Evolutionary conservation across 108 stramenopile species (phyloP).

Genomic region (Nitzschia putrida): DNA sequence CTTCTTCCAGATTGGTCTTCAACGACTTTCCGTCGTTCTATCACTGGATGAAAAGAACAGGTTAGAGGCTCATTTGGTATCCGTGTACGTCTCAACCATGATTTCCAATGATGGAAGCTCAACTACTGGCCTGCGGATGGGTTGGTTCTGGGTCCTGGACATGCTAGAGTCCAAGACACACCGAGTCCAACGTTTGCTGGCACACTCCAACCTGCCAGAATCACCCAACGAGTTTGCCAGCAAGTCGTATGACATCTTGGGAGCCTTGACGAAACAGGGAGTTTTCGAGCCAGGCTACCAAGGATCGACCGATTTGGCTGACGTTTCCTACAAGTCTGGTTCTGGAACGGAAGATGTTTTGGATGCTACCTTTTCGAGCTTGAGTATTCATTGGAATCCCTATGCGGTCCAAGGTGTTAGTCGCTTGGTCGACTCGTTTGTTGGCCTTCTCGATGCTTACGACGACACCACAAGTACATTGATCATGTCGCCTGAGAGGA

Average conservation of each 20-base stretch:
- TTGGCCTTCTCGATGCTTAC: slow-evolving; percentile 37
- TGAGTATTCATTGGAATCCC: slow-evolving; percentile 85
- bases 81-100: slow-evolving; percentile 57
- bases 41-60: slow-evolving; percentile 51
- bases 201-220: slow-evolving; percentile 72
- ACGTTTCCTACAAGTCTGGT: slow-evolving; percentile 39
- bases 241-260: slow-evolving; percentile 58
- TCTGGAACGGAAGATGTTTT: slow-evolving; percentile 23
- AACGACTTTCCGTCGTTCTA: slow-evolving; percentile 52
- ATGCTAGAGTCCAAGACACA: slow-evolving; percentile 41
- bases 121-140: slow-evolving; percentile 60
- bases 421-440: slow-evolving; percentile 37
- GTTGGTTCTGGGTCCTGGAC: slow-evolving; percentile 87
- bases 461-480: slow-evolving; percentile 20
- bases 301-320: slow-evolving; percentile 73
- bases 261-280: slow-evolving; percentile 53
- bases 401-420: slow-evolving; percentile 44
- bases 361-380: slow-evolving; percentile 74
- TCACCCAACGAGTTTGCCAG: slow-evolving; percentile 49
- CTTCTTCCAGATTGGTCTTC: slow-evolving; percentile 33
- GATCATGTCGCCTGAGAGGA: slow-evolving; percentile 16
- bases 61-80: slow-evolving; percentile 79
- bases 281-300: slow-evolving; percentile 50
- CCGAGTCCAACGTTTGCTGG: slow-evolving; percentile 65
- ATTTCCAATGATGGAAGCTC: slow-evolving; percentile 60